Evolutionary conservation across 805 yeast species (phyloP).

Genomic region (Zygotorulaspora danielsina): DNA sequence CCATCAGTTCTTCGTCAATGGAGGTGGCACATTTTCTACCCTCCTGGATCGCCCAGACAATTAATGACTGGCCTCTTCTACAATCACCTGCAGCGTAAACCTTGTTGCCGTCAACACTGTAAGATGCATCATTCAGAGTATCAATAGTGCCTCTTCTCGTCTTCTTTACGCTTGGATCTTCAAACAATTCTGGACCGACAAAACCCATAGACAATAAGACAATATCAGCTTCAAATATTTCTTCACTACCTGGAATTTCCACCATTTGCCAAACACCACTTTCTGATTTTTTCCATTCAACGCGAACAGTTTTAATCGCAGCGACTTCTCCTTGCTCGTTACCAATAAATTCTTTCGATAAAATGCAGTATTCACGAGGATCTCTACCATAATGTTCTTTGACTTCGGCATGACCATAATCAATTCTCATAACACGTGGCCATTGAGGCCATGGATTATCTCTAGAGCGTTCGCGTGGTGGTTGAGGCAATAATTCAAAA

Average conservation of each 20-base stretch:
- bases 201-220: slow-evolving; percentile 96
- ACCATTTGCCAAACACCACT: slow-evolving; percentile 99
- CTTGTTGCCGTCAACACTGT: slow-evolving; percentile 63
- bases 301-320: slow-evolving; percentile 94
- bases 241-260: slow-evolving; percentile 93
- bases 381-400: slow-evolving; percentile 92
- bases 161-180: slow-evolving; percentile 46
- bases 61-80: slow-evolving; percentile 96
- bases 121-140: slow-evolving; percentile 51
- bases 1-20: slow-evolving; percentile 77
- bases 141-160: slow-evolving; percentile 81
- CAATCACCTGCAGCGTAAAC: slow-evolving; percentile 97
- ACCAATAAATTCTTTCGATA: slow-evolving; percentile 92
- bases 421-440: slow-evolving; percentile 97
- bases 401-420: slow-evolving; percentile 96
- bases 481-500: slow-evolving; percentile 92
- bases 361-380: slow-evolving; percentile 93
- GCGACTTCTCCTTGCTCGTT: slow-evolving; percentile 92
- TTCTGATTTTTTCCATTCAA: slow-evolving; percentile 95
- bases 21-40: slow-evolving; percentile 98
- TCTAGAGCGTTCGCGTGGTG: slow-evolving; percentile 77
- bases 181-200: slow-evolving; percentile 87
- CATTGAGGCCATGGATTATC: slow-evolving; percentile 99
- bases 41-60: slow-evolving; percentile 99
- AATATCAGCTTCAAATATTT: slow-evolving; percentile 89